Percentiles rank a stretch among this genome's conserved stretches.
phyloP scores from a whole-genome alignment of 371 early-diverging fungal genomes.

The Syncephalastrum sp. region DNA sequence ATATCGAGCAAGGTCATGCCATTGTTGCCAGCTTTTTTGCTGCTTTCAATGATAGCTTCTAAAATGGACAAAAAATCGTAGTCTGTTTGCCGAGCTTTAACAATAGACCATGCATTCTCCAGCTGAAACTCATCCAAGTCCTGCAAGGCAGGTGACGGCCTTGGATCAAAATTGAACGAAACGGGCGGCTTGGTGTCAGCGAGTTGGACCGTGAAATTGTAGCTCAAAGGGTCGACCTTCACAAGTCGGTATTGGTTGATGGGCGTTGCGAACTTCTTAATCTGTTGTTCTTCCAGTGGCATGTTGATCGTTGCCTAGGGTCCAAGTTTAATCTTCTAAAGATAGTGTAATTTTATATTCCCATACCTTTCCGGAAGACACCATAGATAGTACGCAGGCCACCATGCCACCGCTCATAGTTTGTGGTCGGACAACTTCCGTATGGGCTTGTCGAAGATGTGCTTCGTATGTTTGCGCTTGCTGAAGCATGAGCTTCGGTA shows the following conservation, averaged over 20 bases:
- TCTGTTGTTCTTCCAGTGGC: too few species aligned
- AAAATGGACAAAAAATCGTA: slow-evolving; percentile 71
- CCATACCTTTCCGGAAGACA: slow-evolving; percentile 28
- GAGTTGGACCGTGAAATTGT: too few species aligned
- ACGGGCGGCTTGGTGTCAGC: too few species aligned
- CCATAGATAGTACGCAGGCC: slow-evolving; percentile 26
- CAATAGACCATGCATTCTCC: slow-evolving; percentile 80
- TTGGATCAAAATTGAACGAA: too few species aligned
- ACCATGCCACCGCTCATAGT: slow-evolving; percentile 32
- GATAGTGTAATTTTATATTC: background rate
- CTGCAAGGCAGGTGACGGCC: too few species aligned
- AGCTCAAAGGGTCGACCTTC: too few species aligned
- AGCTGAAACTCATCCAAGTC: too few species aligned
- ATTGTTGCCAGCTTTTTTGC: slow-evolving; percentile 1
- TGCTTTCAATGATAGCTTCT: slow-evolving; percentile 9
- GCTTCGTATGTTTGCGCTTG: slow-evolving; percentile 32
- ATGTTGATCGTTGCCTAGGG: too few species aligned
- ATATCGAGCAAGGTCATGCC: slow-evolving; percentile 21
- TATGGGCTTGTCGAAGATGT: slow-evolving; percentile 9
- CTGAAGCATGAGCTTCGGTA: slow-evolving; percentile 18
- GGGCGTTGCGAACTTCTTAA: too few species aligned
- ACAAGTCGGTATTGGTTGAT: too few species aligned
- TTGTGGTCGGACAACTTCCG: slow-evolving; percentile 3
- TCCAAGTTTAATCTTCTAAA: background rate
- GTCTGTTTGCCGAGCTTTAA: slow-evolving; percentile 89